Percentiles rank a stretch among this genome's conserved stretches.
Conservation (phyloP, 2,329 filamentous ascomycete genomes). For the Curvularia eragrostidis region DNA sequence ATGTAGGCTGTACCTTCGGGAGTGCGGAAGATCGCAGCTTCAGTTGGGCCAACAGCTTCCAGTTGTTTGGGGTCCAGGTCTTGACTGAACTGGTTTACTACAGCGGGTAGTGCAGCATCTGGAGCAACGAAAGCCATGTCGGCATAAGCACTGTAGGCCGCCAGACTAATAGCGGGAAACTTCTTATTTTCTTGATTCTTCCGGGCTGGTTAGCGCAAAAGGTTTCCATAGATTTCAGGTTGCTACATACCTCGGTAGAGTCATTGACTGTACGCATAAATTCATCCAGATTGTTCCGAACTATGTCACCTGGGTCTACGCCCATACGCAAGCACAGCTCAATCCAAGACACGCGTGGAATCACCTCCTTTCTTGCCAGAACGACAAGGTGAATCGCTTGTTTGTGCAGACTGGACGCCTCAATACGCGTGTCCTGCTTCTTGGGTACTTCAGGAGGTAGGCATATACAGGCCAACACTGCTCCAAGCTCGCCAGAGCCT, state of each 20-base stretch:
- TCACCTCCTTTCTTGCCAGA: slow-evolving; percentile 76
- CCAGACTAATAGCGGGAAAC: slow-evolving; percentile 61
- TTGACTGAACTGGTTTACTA: slow-evolving; percentile 74
- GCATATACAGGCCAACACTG: slow-evolving; percentile 68
- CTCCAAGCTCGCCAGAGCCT: slow-evolving; percentile 68
- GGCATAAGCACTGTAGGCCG: slow-evolving; percentile 83
- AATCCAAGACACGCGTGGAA: slow-evolving; percentile 86
- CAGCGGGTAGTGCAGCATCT: slow-evolving; percentile 74
- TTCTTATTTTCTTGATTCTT: slow-evolving; percentile 32
- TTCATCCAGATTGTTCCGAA: slow-evolving; percentile 65
- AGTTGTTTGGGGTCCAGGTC: slow-evolving; percentile 77
- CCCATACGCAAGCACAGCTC: slow-evolving; percentile 80
- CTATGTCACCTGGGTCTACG: slow-evolving; percentile 82
- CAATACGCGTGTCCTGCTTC: slow-evolving; percentile 53
- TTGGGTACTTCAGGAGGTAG: slow-evolving; percentile 60
- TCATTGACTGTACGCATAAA: slow-evolving; percentile 72
- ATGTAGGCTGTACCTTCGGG: slow-evolving; percentile 87
- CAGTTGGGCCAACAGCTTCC: slow-evolving; percentile 77
- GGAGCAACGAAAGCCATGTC: slow-evolving; percentile 95
- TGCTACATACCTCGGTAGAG: slow-evolving; percentile 60
- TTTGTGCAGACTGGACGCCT: slow-evolving; percentile 62
- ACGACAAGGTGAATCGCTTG: slow-evolving; percentile 82
- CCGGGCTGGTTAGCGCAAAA: slow-evolving; percentile 6
- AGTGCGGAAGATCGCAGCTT: slow-evolving; percentile 91
- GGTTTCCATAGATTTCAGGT: slow-evolving; percentile 8